Evolutionary conservation across 306 rosid genomes (phyloP).

Genomic region (Prunus dulcis): DNA sequence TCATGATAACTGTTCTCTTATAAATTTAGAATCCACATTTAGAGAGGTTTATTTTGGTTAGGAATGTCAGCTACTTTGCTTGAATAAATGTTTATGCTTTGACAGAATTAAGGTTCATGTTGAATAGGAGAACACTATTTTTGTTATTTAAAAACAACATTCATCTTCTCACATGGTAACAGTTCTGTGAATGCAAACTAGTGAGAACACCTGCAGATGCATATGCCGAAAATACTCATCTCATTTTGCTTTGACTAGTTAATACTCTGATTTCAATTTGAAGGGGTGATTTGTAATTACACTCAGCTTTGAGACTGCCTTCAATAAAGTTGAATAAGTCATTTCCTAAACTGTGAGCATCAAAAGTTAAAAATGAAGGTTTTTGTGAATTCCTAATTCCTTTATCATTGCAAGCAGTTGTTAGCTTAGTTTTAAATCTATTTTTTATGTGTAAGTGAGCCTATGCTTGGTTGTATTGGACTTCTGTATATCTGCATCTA

Average conservation of each 20-base stretch:
- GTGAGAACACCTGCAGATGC: background rate
- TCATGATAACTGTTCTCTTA: slow-evolving; percentile 4
- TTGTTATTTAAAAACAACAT: background rate
- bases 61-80: background rate
- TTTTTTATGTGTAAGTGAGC: background rate
- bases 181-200: background rate
- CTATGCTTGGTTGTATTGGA: background rate
- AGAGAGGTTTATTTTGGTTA: background rate
- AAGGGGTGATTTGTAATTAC: background rate
- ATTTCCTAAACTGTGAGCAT: background rate
- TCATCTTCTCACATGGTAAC: background rate
- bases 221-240: background rate
- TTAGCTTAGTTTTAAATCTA: background rate
- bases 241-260: background rate
- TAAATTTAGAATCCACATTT: background rate
- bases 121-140: background rate
- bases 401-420: background rate
- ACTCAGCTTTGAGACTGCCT: background rate
- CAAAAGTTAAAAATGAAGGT: background rate
- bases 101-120: background rate
- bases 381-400: background rate
- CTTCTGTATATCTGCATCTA: background rate
- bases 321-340: background rate
- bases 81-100: background rate
- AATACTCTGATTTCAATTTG: background rate